Base-by-base conservation (phyloP, 2,329 filamentous ascomycete genomes). In the Pseudofabraea citricarpa region DNA sequence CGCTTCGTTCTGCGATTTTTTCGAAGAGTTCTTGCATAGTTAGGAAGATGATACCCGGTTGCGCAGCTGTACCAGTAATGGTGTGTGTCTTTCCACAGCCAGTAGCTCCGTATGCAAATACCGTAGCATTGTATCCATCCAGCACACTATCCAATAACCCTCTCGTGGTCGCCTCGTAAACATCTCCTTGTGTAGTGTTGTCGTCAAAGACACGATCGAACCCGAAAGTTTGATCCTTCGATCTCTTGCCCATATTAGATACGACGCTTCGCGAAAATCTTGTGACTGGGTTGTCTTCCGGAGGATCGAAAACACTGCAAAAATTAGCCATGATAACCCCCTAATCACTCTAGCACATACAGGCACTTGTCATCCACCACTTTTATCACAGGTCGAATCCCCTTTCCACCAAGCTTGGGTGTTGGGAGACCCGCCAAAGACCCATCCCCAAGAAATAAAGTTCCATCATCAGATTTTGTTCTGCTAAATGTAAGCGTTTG, bases 21-120 rank as follows among this genome's bases (percentile, higher is more conserved):
- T 98, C 93, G 60, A 98, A 98, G 19, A 98, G 73, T 66, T 98
- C 93, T 66, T 97, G 91, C 90, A 98, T 98, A 1, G 93, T 97
- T 57, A 98, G 71, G 68, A 97, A 98, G 63, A 98, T 98, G 58
- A 98, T 97, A 45, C 93, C 93, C 0, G 93, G 93, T 59, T 95
- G 86, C 62, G 95, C 87, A 2, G 89, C 70, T 0, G 91, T 96
- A 53, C 93, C 93, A 3, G 85, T 89, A 59, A 98, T 98, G 8
- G 93, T 98, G 65, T 98, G 93, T 19, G 93, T 98, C 71, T 98
- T 98, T 65, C 93, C 93, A 65, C 93, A 98, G 29, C 93, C 93
- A 1, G 93, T 98, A 29, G 93, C 93, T 55, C 93, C 93, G 65
- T 98, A 98, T 39, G 93, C 93, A 63, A 98, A 98, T 4, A 98